Base-by-base conservation (phyloP, 768 basidiomycete species). In the Xerocomellus chrysenteron region DNA sequence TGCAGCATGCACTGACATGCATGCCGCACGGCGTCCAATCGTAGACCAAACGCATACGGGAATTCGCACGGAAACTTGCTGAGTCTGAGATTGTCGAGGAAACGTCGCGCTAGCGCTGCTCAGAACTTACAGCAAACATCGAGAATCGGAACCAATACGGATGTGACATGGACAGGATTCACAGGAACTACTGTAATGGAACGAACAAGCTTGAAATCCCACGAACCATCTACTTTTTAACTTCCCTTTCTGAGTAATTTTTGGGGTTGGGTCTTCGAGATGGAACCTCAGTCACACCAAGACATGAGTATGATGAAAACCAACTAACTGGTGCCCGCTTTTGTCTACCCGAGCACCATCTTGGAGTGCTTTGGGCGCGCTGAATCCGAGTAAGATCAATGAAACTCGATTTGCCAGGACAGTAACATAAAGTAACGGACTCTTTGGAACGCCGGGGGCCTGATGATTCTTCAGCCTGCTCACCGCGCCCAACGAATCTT, bases 401-500 rank as follows among this genome's bases (percentile, higher is more conserved):
- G 46, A 47, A 43, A 26, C 32, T 19, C 24, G 12, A n/a, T 21
- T 5, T 46, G 5, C 12, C 21, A 21, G 32, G 37, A 36, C 10
- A 41, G 12, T 1, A 17, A 16, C 33, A 21, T 9, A 17, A 50
- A 26, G 19, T 11, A 21, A 59, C 55, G 8, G 6, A 68, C 65
- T 8, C 14, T 13, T 33, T 30, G n/a, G 10, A 5, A 24, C 13
- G 4, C 0, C 8, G 37, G 16, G 2, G 3, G 2, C 17, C 17
- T 9, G 26, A 14, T 2, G 5, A 0, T 5, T 1, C 0, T 7
- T 0, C 0, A 0, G 6, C 17, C 8, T 30, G 33, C 16, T 30
- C 0, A 41, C 61, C 66, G 6, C 66, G 66, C 9, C 10, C 4
- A 28, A 12, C 8, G n/a, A 60, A 63, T 45, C 61, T 51, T 26